These are phyloP conservation scores for Hamigera avellanea DNA, from an alignment of 495 filamentous ascomycete species.

Conservation along the genomic window DNA sequence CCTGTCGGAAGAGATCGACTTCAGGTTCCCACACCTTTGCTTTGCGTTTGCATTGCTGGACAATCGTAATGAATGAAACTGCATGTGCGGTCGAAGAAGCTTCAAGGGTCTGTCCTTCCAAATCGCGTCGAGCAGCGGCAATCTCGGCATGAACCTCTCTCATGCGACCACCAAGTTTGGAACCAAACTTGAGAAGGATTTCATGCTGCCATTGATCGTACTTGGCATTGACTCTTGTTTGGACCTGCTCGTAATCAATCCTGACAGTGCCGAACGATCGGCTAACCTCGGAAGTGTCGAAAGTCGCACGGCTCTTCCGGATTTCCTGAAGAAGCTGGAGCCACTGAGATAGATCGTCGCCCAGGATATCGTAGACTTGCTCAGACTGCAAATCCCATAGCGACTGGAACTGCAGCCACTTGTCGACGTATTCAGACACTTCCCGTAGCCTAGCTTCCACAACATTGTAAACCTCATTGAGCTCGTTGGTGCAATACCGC, in stretches of 20 bases:
- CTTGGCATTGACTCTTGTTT: constrained; percentile 93
- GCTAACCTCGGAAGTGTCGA: constrained; percentile 89
- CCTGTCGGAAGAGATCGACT: constrained; percentile 87
- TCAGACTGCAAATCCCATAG: constrained; percentile 96
- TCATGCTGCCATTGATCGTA: constrained; percentile 99
- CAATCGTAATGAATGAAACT: constrained; percentile 94
- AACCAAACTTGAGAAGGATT: constrained; percentile 83
- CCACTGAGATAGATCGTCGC: constrained; percentile 88
- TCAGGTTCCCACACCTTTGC: constrained; percentile 90
- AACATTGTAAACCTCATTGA: constrained; percentile 65
- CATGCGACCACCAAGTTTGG: constrained; percentile 79
- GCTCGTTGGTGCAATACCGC: constrained; percentile 59
- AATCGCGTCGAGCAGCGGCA: constrained; percentile 72
- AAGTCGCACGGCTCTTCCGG: constrained; percentile 81
- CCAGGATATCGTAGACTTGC: constrained; percentile 80
- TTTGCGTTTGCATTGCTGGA: constrained; percentile 89
- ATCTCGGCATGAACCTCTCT: constrained; percentile 80
- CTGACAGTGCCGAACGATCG: constrained; percentile 84
- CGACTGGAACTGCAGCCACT: constrained; percentile 98
- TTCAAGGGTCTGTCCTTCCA: constrained; percentile 84
- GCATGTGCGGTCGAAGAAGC: constrained; percentile 90
- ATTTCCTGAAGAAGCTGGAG: constrained; percentile 91
- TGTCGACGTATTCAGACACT: constrained; percentile 76
- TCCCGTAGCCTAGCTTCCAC: constrained; percentile 68
- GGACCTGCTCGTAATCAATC: constrained; percentile 96